Evolutionary conservation across 1,139 yeast species (phyloP), one percentile per base, ranked within the genome.

Genomic region (Pichia sorboxylosa): DNA sequence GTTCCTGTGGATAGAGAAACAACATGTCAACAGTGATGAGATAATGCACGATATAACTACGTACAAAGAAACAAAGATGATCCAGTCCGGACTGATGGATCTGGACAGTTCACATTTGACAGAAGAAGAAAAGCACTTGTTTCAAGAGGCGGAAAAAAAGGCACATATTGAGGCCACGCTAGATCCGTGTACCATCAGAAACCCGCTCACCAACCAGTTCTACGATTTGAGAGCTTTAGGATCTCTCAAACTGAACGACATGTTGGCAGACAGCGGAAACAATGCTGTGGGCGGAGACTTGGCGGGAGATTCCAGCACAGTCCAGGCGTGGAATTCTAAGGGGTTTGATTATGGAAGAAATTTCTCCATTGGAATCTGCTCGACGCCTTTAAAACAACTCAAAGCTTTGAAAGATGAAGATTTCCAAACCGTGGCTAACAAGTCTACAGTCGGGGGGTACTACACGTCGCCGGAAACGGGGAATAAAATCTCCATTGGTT

Each of bases 331-430:
- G 84, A 57, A 64, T 28, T 73, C 87, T 4, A 66, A 66, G 39
- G 93, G 93, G 0, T 68, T 66, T 48, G 93, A 80, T 44, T 71
- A 70, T 44, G 77, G 78, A 14, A 64, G 63, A 34, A 85, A 85
- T 54, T 85, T 76, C 56, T 80, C 94, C 1, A 46, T 85, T 27
- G 90, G 92, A 8, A 63, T 85, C 4, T 85, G 96, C 48, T 71
- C 85, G 6, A 62, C 75, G 8, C 81, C 83, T 1, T 57, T 73
- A 13, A 40, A 36, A 31, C 44, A 42, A n/a, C 34, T 43, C 3
- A 35, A 38, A 6, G 35, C 54, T 31, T 36, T 49, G 13, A 43
- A 41, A 4, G 50, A 49, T 3, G 54, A 54, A 10, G 63, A 62
- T 29, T 55, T 66, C 20, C 45, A 55, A 22, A 69, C 63, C 35